These are phyloP conservation scores for Sporodiniella umbellata DNA, from an alignment of 371 early-diverging fungal species.

Conservation along the genomic window DNA sequence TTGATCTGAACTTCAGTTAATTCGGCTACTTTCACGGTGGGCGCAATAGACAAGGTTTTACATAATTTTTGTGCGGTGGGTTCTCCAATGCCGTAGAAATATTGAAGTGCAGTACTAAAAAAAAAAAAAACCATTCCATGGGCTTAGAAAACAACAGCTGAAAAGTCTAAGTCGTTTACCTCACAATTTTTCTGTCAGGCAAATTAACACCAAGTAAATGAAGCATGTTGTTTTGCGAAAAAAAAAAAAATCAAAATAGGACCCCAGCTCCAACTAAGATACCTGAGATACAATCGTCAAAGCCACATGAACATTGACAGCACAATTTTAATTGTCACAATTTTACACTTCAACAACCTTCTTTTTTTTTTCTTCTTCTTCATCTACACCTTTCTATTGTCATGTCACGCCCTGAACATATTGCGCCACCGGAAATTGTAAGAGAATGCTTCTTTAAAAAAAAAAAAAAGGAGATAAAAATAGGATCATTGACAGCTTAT, in stretches of 20 bases:
- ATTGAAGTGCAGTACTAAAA: slow-evolving; percentile 59
- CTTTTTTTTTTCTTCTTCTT: slow-evolving; percentile 5
- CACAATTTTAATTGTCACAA: no score
- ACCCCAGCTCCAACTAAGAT: neutral
- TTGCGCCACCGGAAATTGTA: slow-evolving; percentile 96
- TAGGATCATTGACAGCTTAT: slow-evolving; percentile 11
- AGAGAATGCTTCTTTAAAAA: slow-evolving; percentile 7
- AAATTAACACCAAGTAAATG: slow-evolving; percentile 92
- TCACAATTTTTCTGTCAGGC: slow-evolving; percentile 86
- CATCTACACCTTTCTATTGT: neutral
- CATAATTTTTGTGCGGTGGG: slow-evolving; percentile 75
- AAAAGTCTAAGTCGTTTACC: slow-evolving; percentile 30
- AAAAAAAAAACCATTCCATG: neutral
- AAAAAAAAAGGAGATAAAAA: no score
- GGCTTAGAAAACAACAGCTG: no score
- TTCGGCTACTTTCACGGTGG: slow-evolving; percentile 73
- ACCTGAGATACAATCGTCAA: slow-evolving; percentile 8
- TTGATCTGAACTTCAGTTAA: slow-evolving; percentile 87
- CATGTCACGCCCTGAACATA: slow-evolving; percentile 93
- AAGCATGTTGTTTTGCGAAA: slow-evolving; percentile 54
- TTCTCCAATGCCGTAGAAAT: slow-evolving; percentile 92
- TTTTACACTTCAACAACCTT: neutral
- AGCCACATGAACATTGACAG: slow-evolving; percentile 16
- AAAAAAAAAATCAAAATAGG: neutral
- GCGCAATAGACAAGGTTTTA: slow-evolving; percentile 76